Evolutionary conservation across 2,329 filamentous ascomycete genomes (phyloP).

Genomic region (Akanthomyces muscarius): DNA sequence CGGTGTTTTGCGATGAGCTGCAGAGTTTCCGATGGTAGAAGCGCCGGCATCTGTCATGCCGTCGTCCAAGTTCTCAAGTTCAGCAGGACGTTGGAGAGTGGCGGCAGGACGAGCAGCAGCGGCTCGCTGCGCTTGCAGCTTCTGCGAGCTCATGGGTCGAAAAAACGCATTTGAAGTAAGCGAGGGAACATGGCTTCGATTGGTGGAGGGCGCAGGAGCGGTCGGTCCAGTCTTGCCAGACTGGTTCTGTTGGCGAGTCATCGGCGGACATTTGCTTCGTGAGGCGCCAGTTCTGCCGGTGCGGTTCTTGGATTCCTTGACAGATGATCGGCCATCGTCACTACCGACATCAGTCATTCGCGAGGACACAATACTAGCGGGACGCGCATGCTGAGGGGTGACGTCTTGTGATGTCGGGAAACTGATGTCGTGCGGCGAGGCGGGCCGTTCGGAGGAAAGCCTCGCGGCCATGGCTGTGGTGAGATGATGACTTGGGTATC

Average conservation of each 20-base stretch:
- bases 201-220: constrained; percentile 52
- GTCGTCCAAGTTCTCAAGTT: constrained; percentile 33
- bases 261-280: constrained; percentile 48
- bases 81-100: constrained; percentile 34
- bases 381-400: constrained; percentile 41
- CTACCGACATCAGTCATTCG: constrained; percentile 64
- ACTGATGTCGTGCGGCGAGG: constrained; percentile 35
- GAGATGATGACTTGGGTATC: background rate
- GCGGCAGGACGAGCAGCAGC: constrained; percentile 48
- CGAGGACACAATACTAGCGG: constrained; percentile 66
- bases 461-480: constrained; percentile 10
- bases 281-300: constrained; percentile 43
- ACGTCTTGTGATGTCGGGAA: constrained; percentile 40
- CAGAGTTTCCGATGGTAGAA: constrained; percentile 37
- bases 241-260: constrained; percentile 43
- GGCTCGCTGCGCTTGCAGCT: constrained; percentile 81
- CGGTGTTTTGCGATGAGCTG: constrained; percentile 23
- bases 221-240: constrained; percentile 40
- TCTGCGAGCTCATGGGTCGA: constrained; percentile 92
- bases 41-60: constrained; percentile 43
- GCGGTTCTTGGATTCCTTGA: background rate
- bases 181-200: constrained; percentile 83
- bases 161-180: constrained; percentile 90
- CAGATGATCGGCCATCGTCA: constrained; percentile 42
- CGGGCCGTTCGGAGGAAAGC: constrained; percentile 28